phyloP scores from a whole-genome alignment of 176 grass and related monocot genomes.

The Oryza glaberrima region DNA sequence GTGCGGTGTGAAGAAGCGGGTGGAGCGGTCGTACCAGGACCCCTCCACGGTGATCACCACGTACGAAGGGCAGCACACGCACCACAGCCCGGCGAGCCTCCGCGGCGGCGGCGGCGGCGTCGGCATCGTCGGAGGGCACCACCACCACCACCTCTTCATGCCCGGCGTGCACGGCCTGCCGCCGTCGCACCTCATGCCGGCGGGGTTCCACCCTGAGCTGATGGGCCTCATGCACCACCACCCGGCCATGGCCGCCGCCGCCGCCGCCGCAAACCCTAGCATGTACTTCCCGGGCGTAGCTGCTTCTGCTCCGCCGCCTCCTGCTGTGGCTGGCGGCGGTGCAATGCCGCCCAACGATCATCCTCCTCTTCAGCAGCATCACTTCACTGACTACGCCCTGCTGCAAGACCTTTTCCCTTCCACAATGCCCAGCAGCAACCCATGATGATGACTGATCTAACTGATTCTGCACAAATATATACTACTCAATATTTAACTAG shows the following conservation, averaged over 20 bases:
- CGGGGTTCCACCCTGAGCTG: slow-evolving; percentile 45
- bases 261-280: slow-evolving; percentile 50
- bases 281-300: slow-evolving; percentile 55
- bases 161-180: slow-evolving; percentile 8
- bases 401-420: slow-evolving; percentile 76
- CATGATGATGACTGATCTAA: slow-evolving; percentile 26
- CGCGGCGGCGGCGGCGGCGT: slow-evolving; percentile 40
- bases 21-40: slow-evolving; percentile 92
- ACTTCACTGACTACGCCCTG: slow-evolving; percentile 69
- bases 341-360: neutral
- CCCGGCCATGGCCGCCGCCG: slow-evolving; percentile 10
- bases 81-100: slow-evolving; percentile 74
- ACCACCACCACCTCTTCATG: slow-evolving; percentile 44
- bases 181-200: slow-evolving; percentile 37
- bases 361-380: slow-evolving; percentile 52
- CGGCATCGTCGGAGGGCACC: neutral
- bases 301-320: slow-evolving; percentile 23
- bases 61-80: slow-evolving; percentile 92
- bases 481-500: slow-evolving; percentile 33
- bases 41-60: slow-evolving; percentile 85
- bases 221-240: slow-evolving; percentile 46
- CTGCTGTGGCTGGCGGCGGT: slow-evolving; percentile 1
- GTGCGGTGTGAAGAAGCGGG: slow-evolving; percentile 94
- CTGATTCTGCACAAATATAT: slow-evolving; percentile 1
- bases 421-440: slow-evolving; percentile 52